Evolutionary conservation across 78 protist species (phyloP).

Genomic region (Dictyostelium intermedium): DNA sequence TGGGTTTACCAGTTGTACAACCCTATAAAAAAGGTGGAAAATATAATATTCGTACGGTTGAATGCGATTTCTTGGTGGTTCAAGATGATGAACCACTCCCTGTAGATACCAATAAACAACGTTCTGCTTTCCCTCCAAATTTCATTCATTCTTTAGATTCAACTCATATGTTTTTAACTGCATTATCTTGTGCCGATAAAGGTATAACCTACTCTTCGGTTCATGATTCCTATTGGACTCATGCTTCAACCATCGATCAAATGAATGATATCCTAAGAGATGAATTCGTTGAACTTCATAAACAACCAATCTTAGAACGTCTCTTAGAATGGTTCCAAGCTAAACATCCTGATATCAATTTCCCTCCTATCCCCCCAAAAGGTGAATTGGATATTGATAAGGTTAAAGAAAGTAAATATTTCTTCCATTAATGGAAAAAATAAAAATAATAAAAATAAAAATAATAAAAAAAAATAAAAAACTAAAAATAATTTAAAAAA

Average conservation of each 20-base stretch:
- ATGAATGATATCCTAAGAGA: constrained; percentile 85
- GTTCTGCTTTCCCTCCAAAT: constrained; percentile 97
- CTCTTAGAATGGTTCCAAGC: constrained; percentile 39
- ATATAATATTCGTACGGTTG: not conserved
- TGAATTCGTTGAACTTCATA: constrained; percentile 88
- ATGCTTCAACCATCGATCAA: constrained; percentile 81
- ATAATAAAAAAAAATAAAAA: not conserved
- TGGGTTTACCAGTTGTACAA: constrained; percentile 92
- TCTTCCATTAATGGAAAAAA: constrained; percentile 80
- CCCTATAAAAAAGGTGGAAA: constrained; percentile 84
- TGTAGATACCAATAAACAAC: constrained; percentile 64
- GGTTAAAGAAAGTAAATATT: constrained; percentile 80
- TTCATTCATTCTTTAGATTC: constrained; percentile 96
- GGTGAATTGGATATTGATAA: constrained; percentile 82
- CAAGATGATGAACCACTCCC: constrained; percentile 28
- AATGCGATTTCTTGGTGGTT: not conserved
- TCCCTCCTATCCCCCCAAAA: constrained; percentile 80
- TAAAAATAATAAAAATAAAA: not conserved
- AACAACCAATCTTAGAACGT: constrained; percentile 67
- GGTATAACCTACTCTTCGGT: constrained; percentile 92
- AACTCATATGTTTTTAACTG: constrained; percentile 95
- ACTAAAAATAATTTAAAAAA: not conserved
- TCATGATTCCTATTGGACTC: constrained; percentile 98
- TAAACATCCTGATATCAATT: constrained; percentile 36
- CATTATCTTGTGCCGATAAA: constrained; percentile 28